phyloP scores from a whole-genome alignment of 106 monocot genomes.

The Iris macrosiphon region DNA sequence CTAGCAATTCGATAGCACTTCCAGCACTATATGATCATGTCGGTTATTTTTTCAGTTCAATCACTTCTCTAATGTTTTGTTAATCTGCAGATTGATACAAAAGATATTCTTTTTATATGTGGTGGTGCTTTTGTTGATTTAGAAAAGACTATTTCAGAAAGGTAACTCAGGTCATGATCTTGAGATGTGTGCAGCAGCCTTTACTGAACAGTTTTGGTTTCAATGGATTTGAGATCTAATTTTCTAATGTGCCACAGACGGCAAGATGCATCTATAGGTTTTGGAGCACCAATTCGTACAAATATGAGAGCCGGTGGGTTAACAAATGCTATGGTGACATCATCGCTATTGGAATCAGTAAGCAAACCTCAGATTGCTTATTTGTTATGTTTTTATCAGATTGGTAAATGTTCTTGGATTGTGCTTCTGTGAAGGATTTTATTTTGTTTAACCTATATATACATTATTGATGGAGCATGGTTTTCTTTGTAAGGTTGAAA shows the following conservation, averaged over 20 bases:
- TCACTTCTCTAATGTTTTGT: slow-evolving; percentile 10
- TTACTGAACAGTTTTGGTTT: slow-evolving; percentile 10
- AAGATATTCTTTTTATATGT: slow-evolving; percentile 98
- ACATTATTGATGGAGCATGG: not conserved
- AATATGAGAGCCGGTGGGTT: slow-evolving; percentile 69
- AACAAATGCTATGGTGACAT: slow-evolving; percentile 61
- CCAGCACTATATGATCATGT: no score
- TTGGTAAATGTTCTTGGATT: no score
- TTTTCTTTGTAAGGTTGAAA: slow-evolving; percentile 47
- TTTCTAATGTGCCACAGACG: slow-evolving; percentile 42
- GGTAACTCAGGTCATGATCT: slow-evolving; percentile 36
- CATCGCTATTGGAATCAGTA: slow-evolving; percentile 83
- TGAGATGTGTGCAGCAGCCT: not conserved
- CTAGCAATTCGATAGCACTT: no score
- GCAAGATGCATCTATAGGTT: slow-evolving; percentile 97
- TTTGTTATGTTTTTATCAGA: not conserved
- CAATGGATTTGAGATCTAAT: slow-evolving; percentile 2
- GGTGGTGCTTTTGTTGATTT: slow-evolving; percentile 99
- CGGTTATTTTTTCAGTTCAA: no score
- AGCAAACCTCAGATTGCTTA: slow-evolving; percentile 10
- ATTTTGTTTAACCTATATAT: no score
- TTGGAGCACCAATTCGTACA: slow-evolving; percentile 93
- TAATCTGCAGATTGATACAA: slow-evolving; percentile 86
- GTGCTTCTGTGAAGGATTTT: no score
- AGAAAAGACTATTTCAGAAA: slow-evolving; percentile 97